Evolutionary conservation across 371 early-diverging fungal species (phyloP), one percentile per base, ranked within the genome.

Genomic region (Entomophthora muscae): DNA sequence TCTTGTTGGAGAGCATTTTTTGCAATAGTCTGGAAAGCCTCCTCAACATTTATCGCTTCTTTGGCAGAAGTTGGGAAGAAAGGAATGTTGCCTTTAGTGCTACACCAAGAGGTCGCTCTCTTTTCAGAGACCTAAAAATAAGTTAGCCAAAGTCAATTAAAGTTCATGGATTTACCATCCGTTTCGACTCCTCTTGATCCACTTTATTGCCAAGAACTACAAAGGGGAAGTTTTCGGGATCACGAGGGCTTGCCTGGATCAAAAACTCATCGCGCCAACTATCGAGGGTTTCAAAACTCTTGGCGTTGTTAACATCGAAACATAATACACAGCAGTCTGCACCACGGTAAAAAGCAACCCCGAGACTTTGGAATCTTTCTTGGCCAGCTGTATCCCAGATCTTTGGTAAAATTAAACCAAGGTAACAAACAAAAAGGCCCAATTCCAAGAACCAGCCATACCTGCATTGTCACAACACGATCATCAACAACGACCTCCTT

Each of bases 321-420:
- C 91, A 91, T 52, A 99, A 81, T 52, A 98, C 93, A 69, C 98
- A 98, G 75, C 98, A 98, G 75, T 99, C 98, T n/a, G 99, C 98
- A 51, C 98, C 98, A 64, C 98, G 86, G 75, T 97, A 99, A 70
- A 95, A 98, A 21, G 90, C 91, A 57, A 94, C 97, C 52, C 98
- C 98, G 53, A 99, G 83, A 10, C 90, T 88, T 73, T 95, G 94
- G 79, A 98, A 99, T 61, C 98, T 85, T 74, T 96, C 96, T 77
- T 90, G 94, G 63, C 90, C 92, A 26, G 95, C 95, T 21, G 95
- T 95, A 71, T 91, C 91, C 92, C 92, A 91, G 71, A 88, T 88
- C 88, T 86, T 42, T 10, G 17, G 17, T 42, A n/a, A n/a, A 10
- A 10, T 42, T 42, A 69, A 63, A 52, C 53, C 17, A 67, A 10